These are phyloP conservation scores for Penicillium brasilianum DNA, from an alignment of 2,329 filamentous ascomycete genomes.

Conservation along the genomic window DNA sequence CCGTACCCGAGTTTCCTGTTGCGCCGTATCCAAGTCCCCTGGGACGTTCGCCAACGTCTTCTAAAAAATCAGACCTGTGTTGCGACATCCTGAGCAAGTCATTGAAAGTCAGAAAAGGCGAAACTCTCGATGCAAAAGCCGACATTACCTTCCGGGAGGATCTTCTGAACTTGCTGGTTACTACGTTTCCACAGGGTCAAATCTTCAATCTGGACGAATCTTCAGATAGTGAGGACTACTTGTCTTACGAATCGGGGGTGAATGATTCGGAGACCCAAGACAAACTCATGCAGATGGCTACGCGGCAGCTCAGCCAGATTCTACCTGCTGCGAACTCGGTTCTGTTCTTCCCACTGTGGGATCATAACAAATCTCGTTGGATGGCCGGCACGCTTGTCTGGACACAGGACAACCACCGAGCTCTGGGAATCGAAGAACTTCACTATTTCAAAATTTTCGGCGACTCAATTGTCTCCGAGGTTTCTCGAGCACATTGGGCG, in stretches of 20 bases:
- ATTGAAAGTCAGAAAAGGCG: constrained; percentile 8
- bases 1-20: neutral
- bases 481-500: constrained; percentile 40
- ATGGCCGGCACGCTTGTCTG: constrained; percentile 39
- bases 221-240: neutral
- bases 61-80: constrained; percentile 10
- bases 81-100: constrained; percentile 31
- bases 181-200: constrained; percentile 33
- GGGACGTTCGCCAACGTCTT: neutral
- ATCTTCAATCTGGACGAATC: constrained; percentile 25
- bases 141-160: constrained; percentile 22
- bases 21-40: constrained; percentile 4
- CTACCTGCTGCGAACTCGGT: constrained; percentile 35
- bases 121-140: neutral
- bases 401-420: constrained; percentile 30
- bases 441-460: constrained; percentile 44
- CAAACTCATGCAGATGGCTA: constrained; percentile 14
- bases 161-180: constrained; percentile 24
- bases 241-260: neutral
- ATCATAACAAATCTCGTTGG: constrained; percentile 42
- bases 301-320: constrained; percentile 20
- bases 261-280: neutral
- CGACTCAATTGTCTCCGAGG: constrained; percentile 42
- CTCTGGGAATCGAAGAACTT: constrained; percentile 35
- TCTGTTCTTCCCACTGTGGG: constrained; percentile 43